Percentiles rank a stretch among this genome's conserved stretches.
These are phyloP conservation scores for Suillus sp. DNA, from an alignment of 768 basidiomycete species.

Conservation along the genomic window DNA sequence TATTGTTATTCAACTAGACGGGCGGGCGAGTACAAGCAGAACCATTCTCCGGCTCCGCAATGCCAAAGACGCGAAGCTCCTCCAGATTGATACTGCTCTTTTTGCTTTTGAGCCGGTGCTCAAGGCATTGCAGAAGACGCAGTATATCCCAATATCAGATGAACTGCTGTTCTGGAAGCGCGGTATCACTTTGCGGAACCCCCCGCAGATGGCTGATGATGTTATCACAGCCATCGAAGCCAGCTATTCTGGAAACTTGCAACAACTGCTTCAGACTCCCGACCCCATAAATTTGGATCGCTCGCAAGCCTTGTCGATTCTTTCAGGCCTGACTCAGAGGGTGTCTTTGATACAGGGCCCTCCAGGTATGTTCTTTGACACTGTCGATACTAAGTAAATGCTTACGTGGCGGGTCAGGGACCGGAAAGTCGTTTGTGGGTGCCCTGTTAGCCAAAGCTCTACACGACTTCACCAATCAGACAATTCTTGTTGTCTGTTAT, in stretches of 20 bases:
- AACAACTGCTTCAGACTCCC: constrained; percentile 34
- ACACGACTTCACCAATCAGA: constrained; percentile 44
- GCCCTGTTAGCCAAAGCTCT: constrained; percentile 57
- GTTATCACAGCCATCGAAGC: constrained; percentile 30
- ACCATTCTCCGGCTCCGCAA: constrained; percentile 41
- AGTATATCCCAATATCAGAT: constrained; percentile 41
- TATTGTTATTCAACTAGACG: constrained; percentile 53
- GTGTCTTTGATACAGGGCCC: constrained; percentile 66
- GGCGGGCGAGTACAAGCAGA: constrained; percentile 36
- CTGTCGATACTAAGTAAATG: neutral
- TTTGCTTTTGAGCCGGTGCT: constrained; percentile 63
- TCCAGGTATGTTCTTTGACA: constrained; percentile 46
- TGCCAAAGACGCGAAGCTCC: constrained; percentile 38
- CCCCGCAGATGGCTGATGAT: neutral
- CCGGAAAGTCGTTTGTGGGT: constrained; percentile 68
- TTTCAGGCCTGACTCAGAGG: constrained; percentile 51
- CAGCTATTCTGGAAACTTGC: constrained; percentile 41
- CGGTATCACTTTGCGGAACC: constrained; percentile 12
- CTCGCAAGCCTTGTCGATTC: constrained; percentile 44
- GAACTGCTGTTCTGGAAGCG: constrained; percentile 55
- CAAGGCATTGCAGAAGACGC: constrained; percentile 48
- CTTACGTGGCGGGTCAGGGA: constrained; percentile 40
- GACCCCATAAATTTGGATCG: constrained; percentile 47
- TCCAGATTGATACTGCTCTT: constrained; percentile 59
- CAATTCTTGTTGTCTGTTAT: constrained; percentile 62